Evolutionary conservation across 2,329 filamentous ascomycete species (phyloP).

Genomic region (Pezicula radicicola): DNA sequence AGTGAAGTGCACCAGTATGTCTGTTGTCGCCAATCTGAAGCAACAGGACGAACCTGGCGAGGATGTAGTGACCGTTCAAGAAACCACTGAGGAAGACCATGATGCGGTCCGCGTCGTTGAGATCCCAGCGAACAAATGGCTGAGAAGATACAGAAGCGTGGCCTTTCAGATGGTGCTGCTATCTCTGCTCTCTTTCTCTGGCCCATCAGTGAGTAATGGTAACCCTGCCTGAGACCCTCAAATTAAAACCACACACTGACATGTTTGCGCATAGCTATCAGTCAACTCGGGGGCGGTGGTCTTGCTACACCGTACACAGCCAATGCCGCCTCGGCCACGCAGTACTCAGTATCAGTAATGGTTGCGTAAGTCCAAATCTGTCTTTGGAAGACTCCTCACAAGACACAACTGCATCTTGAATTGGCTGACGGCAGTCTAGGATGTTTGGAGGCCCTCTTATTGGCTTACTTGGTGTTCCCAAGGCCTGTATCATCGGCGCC

Average conservation of each 20-base stretch:
- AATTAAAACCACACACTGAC: neutral
- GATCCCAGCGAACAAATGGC: neutral
- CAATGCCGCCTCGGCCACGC: neutral
- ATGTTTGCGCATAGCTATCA: neutral
- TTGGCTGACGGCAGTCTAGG: neutral
- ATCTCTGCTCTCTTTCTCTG: neutral
- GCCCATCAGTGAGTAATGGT: neutral
- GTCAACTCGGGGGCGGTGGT: neutral
- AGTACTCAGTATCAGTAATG: neutral
- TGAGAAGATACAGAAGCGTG: neutral
- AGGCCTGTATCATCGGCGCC: neutral
- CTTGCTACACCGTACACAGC: neutral
- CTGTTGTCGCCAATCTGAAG: neutral
- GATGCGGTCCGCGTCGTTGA: neutral
- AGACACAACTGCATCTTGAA: neutral
- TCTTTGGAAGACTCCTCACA: neutral
- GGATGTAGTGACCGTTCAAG: neutral
- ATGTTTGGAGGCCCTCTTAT: neutral
- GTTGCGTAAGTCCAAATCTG: neutral
- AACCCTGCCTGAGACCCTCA: neutral
- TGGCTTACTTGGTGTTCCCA: neutral
- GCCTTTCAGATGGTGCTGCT: neutral
- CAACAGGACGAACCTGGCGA: neutral
- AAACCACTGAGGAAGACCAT: neutral
- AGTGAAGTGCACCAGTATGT: neutral